These are phyloP conservation scores for Solanum bukasovii DNA, from an alignment of 257 asterid genomes.

Conservation along the genomic window DNA sequence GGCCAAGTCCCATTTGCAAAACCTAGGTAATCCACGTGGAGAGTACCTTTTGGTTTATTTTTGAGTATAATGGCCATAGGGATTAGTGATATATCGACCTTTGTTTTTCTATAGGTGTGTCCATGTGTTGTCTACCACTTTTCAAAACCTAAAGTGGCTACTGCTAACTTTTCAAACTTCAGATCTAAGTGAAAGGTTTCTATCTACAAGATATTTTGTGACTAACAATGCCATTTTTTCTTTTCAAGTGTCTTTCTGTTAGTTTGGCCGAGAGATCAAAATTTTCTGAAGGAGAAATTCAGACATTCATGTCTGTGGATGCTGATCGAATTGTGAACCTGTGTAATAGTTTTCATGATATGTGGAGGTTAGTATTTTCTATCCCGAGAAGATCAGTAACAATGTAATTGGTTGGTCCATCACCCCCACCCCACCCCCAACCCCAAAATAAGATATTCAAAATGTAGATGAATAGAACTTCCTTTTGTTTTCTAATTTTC, in stretches of 20 bases:
- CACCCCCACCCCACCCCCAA: neutral
- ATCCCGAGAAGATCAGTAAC: neutral
- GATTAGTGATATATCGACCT: neutral
- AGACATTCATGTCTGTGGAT: slow-evolving; percentile 97
- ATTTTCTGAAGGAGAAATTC: slow-evolving; percentile 97
- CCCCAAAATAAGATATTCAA: neutral
- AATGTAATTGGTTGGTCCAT: neutral
- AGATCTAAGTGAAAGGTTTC: neutral
- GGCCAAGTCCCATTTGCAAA: neutral
- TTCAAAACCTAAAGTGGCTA: neutral
- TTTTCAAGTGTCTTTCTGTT: slow-evolving; percentile 60
- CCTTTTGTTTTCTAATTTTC: neutral
- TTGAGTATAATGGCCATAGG: neutral
- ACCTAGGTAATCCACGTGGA: neutral
- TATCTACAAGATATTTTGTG: neutral
- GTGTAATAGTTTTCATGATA: slow-evolving; percentile 88
- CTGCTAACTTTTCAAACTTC: neutral
- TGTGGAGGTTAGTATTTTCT: slow-evolving; percentile 65
- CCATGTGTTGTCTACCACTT: neutral
- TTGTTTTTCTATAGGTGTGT: neutral
- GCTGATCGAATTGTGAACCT: slow-evolving; percentile 82
- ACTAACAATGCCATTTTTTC: neutral
- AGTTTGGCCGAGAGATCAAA: slow-evolving; percentile 85
- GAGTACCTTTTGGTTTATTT: neutral
- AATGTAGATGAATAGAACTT: neutral